Conservation (phyloP, 768 basidiomycete genomes). For the Pulveroboletus sp. region DNA sequence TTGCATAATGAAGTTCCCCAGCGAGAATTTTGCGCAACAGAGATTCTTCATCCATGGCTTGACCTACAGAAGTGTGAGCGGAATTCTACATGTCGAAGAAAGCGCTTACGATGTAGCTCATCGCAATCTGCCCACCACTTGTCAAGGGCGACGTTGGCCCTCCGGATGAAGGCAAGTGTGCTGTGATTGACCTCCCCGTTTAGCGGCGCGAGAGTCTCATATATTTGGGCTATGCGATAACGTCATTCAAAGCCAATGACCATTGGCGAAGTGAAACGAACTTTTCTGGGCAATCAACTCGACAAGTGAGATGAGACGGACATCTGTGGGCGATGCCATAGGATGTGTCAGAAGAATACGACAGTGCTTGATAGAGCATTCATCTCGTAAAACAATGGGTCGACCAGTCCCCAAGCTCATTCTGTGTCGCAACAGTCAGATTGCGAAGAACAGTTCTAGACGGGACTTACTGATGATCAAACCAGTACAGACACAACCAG, state of each 20-base stretch:
- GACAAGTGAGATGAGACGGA: constrained; percentile 80
- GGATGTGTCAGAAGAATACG: constrained; percentile 76
- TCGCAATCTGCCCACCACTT: constrained; percentile 92
- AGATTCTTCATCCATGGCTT: constrained; percentile 79
- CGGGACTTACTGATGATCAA: constrained; percentile 81
- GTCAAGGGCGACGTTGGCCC: constrained; percentile 81
- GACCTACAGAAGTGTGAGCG: constrained; percentile 40
- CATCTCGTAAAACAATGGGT: constrained; percentile 85
- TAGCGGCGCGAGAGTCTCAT: constrained; percentile 81
- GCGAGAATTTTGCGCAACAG: constrained; percentile 83
- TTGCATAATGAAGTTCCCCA: constrained; percentile 87
- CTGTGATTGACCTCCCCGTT: constrained; percentile 84
- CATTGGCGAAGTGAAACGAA: constrained; percentile 32
- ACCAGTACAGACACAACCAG: constrained; percentile 94
- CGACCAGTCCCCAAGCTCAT: constrained; percentile 91
- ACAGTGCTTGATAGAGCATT: constrained; percentile 81
- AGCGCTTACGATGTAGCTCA: constrained; percentile 64
- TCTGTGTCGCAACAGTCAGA: constrained; percentile 37
- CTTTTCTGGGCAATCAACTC: constrained; percentile 91
- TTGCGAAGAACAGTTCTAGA: neutral
- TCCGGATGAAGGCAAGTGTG: constrained; percentile 81
- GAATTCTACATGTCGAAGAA: neutral
- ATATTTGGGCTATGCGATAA: constrained; percentile 70
- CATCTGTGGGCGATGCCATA: constrained; percentile 87
- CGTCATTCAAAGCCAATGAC: constrained; percentile 2